Percentiles rank a stretch among this genome's conserved stretches.
These are phyloP conservation scores for Oryza meridionalis DNA, from an alignment of 176 grass and related monocot genomes.

Conservation along the genomic window DNA sequence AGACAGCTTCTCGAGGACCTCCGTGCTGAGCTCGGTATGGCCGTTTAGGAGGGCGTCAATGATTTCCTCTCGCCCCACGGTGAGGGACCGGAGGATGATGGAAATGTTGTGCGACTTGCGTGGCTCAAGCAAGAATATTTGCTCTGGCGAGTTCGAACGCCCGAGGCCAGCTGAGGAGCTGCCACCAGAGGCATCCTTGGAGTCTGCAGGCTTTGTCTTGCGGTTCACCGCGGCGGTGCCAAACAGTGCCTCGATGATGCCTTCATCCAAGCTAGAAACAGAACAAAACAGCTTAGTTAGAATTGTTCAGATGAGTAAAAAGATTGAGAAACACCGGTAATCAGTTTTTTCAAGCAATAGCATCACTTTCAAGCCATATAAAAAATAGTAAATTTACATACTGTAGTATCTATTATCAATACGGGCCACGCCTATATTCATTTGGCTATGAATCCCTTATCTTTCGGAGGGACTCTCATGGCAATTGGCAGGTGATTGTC, in stretches of 20 bases:
- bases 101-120: slow-evolving; percentile 93
- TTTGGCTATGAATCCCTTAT: neutral
- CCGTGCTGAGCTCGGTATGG: slow-evolving; percentile 58
- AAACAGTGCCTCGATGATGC: slow-evolving; percentile 86
- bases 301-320: neutral
- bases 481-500: neutral
- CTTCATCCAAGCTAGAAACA: slow-evolving; percentile 80
- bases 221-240: slow-evolving; percentile 63
- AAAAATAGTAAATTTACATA: neutral
- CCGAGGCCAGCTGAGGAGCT: slow-evolving; percentile 32
- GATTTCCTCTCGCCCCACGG: slow-evolving; percentile 63
- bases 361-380: neutral
- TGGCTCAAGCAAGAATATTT: slow-evolving; percentile 79
- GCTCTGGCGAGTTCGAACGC: slow-evolving; percentile 44
- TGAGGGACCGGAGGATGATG: slow-evolving; percentile 86
- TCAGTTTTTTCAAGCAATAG: neutral
- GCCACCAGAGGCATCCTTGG: slow-evolving; percentile 35
- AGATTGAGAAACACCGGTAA: neutral
- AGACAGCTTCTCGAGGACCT: slow-evolving; percentile 79
- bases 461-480: neutral
- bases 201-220: slow-evolving; percentile 45
- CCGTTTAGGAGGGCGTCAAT: slow-evolving; percentile 67
- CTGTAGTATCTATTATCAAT: neutral
- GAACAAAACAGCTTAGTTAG: neutral
- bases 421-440: neutral